A percentile compares a stretch with the other conserved stretches of the same genome.
Conservation (phyloP, 2,329 filamentous ascomycete species). For the Alternaria infectoria region DNA sequence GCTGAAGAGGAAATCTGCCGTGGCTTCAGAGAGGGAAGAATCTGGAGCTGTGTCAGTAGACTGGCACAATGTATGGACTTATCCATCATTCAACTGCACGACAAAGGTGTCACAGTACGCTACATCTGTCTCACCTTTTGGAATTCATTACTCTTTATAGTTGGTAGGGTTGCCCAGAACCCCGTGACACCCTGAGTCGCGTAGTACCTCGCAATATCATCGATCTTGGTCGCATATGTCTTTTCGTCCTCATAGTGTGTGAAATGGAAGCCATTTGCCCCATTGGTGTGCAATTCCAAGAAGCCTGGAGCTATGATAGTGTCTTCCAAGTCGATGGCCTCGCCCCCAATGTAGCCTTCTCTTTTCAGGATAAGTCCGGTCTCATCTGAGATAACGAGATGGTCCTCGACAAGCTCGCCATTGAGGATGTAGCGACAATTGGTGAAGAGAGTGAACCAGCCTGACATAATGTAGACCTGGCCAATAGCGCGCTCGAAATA, state of each 20-base stretch:
- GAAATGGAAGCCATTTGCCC: slow-evolving; percentile 61
- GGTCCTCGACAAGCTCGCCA: slow-evolving; percentile 53
- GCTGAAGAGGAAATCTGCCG: slow-evolving; percentile 52
- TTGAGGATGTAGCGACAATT: slow-evolving; percentile 55
- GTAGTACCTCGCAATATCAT: slow-evolving; percentile 57
- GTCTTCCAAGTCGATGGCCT: slow-evolving; percentile 56
- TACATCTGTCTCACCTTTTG: slow-evolving; percentile 43
- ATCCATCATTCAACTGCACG: background rate
- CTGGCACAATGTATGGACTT: background rate
- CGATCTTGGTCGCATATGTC: slow-evolving; percentile 53
- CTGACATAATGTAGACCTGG: slow-evolving; percentile 38
- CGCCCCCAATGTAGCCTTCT: slow-evolving; percentile 53
- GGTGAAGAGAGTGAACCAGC: slow-evolving; percentile 55
- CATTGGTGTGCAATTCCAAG: slow-evolving; percentile 63
- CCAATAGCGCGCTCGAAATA: slow-evolving; percentile 4
- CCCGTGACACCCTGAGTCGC: slow-evolving; percentile 60
- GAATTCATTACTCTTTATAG: slow-evolving; percentile 56
- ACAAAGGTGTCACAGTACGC: background rate
- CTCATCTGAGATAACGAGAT: slow-evolving; percentile 54
- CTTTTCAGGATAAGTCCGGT: slow-evolving; percentile 52
- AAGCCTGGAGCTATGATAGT: slow-evolving; percentile 62
- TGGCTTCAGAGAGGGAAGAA: slow-evolving; percentile 57
- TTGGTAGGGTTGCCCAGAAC: slow-evolving; percentile 62
- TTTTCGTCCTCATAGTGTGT: slow-evolving; percentile 55
- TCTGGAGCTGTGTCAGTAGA: slow-evolving; percentile 39